phyloP scores from a whole-genome alignment of 169 alveolate genomes.

The Plasmodium vinckei region DNA sequence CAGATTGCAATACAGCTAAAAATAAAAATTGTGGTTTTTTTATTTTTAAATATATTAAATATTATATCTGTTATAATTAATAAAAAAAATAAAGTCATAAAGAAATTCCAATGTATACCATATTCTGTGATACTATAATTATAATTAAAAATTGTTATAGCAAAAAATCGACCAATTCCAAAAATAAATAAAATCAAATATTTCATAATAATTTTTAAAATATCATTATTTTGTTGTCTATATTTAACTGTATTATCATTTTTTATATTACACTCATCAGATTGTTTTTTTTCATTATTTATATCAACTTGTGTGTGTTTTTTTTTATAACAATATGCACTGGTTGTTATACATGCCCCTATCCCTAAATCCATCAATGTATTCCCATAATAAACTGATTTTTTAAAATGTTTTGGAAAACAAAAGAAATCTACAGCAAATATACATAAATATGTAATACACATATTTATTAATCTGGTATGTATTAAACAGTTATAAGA shows the following conservation, averaged over 20 bases:
- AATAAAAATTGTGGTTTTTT: slow-evolving; percentile 2
- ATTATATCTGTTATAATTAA: slow-evolving; percentile 14
- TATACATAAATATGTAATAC: slow-evolving; percentile 40
- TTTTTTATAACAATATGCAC: slow-evolving; percentile 33
- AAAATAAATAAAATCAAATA: slow-evolving; percentile 30
- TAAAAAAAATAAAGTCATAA: slow-evolving; percentile 25
- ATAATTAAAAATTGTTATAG: slow-evolving; percentile 29
- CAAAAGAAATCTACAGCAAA: slow-evolving; percentile 64
- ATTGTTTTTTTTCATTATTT: no score
- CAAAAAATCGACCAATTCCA: slow-evolving; percentile 41
- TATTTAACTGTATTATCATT: no score
- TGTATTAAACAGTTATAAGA: slow-evolving; percentile 2
- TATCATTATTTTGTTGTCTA: neutral
- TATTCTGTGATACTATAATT: slow-evolving; percentile 47
- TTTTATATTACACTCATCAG: no score
- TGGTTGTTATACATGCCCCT: slow-evolving; percentile 40
- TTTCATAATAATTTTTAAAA: slow-evolving; percentile 6
- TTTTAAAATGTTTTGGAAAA: slow-evolving; percentile 62
- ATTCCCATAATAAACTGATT: slow-evolving; percentile 48
- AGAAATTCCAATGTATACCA: slow-evolving; percentile 70
- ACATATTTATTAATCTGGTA: slow-evolving; percentile 19
- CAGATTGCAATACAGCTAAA: slow-evolving; percentile 23
- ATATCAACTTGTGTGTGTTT: neutral
- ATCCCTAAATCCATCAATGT: slow-evolving; percentile 66
- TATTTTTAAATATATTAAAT: neutral